Base-by-base conservation (phyloP, 352 stramenopile species). In the Halophytophthora polymorphica region DNA sequence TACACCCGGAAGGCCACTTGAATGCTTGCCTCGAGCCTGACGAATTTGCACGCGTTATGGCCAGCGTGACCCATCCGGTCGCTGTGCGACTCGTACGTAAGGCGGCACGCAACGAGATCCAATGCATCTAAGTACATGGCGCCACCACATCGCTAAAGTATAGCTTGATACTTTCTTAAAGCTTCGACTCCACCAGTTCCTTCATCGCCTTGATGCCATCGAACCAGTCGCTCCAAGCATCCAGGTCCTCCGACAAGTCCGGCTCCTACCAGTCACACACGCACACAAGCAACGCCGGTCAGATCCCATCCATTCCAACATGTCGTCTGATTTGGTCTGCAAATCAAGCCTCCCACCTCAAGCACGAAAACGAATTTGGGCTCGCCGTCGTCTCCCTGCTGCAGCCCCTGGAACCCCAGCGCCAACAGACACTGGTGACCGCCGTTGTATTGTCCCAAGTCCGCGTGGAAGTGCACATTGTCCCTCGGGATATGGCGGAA, bases 201-300 rank as follows among this genome's bases (percentile, higher is more conserved):
- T 77, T 75, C 71, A 91, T 78, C 28, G 66, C 73, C 52, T 84
- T 90, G 12, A 94, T 57, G 15, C 59, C 63, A 33, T 92, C 79
- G 55, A 92, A 94, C 83, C 83, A 94, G 29, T 64, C 55, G 52
- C 77, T 94, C 83, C 83, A 94, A 12, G 62, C 66, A 52, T 94
- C 77, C 18, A 94, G 56, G 58, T 94, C 83, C 46, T 72, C 63
- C 6, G 67, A 73, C 47, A 94, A 53, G 45, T 94, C 73, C 0
- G 83, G 81, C 50, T 94, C 81, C 73, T 91, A 42, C n/a, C 50
- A n/a, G 3, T 2, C 28, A 12, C 49, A 17, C 18, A 52, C 1
- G 19, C 59, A 17, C n/a, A 50, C 22, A 40, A 39, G 12, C 2
- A 53, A 23, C 6, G 11, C 29, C 25, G 39, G 18, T 53, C 34